Evolutionary conservation across 176 grass and related monocot species (phyloP), one percentile per base, ranked within the genome.

Genomic region (Zoysia japonica): DNA sequence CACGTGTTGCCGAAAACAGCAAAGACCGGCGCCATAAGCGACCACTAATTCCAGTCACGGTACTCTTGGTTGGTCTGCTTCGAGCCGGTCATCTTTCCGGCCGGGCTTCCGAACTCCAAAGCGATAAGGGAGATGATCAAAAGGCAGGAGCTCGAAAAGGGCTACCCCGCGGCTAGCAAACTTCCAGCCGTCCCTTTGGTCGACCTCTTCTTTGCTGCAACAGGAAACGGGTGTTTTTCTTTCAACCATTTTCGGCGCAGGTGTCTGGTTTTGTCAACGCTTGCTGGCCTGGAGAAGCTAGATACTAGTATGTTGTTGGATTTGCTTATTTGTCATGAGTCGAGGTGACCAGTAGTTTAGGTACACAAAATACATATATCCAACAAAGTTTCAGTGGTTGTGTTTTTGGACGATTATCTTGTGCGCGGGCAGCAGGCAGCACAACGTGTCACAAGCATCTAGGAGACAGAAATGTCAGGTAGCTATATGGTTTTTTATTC

Each of bases 241-340:
- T 65, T 4, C 13, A 47, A 47, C 68, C 7, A 39, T 82, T 72
- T 78, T 78, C 38, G 71, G 75, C 79, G 80, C 73, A 17, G 64
- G 46, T 61, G 38, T 60, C 52, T 62, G 9, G 70, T 50, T 85
- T 79, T 68, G 75, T 84, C 75, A 68, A 88, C 68, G 62, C 52
- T 57, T 78, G 28, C 28, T 28, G 28, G 28, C 28, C 28, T 28
- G 68, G 35, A 57, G 2, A 47, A 62, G 55, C 72, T 62, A 47
- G 5, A 47, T 47, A 47, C 43, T 70, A 87, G 80, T 88, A 81
- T 75, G 81, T 84, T 74, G 86, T 84, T 88, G 86, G 68, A 46
- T 72, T 57, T 68, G 68, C 59, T 72, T 64, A 17, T 79, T 79
- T 79, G 45, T 53, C 52, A 41, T 62, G 39, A 65, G 55, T 55